Percentiles rank a stretch among this genome's conserved stretches.
Evolutionary conservation across 1,284 basidiomycete genomes (phyloP).

Genomic region (Sanghuangporus sanghuang): DNA sequence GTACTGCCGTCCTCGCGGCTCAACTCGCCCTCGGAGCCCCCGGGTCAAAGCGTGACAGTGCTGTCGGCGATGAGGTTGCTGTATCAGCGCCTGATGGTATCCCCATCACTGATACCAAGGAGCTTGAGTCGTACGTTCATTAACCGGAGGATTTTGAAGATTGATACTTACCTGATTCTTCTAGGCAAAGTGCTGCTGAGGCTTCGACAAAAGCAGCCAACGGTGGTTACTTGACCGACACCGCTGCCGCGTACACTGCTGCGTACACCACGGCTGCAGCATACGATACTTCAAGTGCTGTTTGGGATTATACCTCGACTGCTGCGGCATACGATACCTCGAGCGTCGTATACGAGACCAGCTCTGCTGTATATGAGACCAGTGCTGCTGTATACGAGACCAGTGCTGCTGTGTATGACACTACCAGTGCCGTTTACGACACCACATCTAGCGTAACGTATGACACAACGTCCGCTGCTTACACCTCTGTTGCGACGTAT

Average conservation of each 20-base stretch:
- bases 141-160: neutral
- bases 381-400: constrained; percentile 21
- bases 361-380: neutral
- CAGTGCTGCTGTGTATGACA: constrained; percentile 16
- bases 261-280: constrained; percentile 2
- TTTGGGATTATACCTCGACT: neutral
- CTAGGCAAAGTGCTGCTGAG: constrained; percentile 10
- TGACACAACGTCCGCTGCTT: constrained; percentile 20
- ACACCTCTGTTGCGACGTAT: constrained; percentile 37
- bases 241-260: constrained; percentile 4
- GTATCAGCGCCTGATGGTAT: constrained; percentile 41
- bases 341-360: neutral
- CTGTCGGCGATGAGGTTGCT: constrained; percentile 38
- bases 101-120: constrained; percentile 21
- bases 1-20: constrained; percentile 47
- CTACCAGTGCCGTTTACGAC: constrained; percentile 21
- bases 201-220: constrained; percentile 2
- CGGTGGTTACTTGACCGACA: constrained; percentile 6
- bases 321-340: neutral
- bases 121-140: constrained; percentile 17
- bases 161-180: neutral
- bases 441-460: constrained; percentile 28
- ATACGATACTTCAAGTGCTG: neutral
- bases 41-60: constrained; percentile 32
- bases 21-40: constrained; percentile 46